Percentiles rank a stretch among this genome's conserved stretches.
These are phyloP conservation scores for Balamuthia mandrillaris DNA, from an alignment of 208 protist species.

Conservation along the genomic window DNA sequence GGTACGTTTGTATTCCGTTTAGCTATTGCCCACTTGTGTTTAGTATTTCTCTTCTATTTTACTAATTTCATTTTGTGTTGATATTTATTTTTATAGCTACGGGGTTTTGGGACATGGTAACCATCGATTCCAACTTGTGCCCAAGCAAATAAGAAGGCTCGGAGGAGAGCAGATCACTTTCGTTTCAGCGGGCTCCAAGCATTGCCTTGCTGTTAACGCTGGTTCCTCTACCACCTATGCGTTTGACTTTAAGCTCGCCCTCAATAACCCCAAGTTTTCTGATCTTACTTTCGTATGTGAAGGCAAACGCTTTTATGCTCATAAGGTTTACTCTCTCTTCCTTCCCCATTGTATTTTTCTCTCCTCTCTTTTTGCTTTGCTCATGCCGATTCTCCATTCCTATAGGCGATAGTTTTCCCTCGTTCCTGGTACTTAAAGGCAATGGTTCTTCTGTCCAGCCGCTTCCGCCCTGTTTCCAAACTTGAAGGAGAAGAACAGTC, in stretches of 20 bases:
- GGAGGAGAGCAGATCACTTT: background rate
- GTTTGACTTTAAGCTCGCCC: constrained; percentile 33
- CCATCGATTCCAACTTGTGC: constrained; percentile 27
- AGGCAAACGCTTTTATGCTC: background rate
- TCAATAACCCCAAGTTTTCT: background rate
- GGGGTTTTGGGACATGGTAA: constrained; percentile 18
- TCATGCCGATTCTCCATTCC: no score
- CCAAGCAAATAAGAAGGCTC: constrained; percentile 12
- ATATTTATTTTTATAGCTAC: no score
- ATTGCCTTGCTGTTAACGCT: constrained; percentile 2
- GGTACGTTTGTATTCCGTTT: no score
- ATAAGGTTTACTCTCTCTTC: no score
- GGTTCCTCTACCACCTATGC: background rate
- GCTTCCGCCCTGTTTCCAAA: background rate
- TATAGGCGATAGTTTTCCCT: constrained; percentile 11
- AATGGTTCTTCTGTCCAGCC: background rate
- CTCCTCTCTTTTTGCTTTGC: no score
- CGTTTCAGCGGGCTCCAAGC: background rate
- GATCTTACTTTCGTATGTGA: background rate
- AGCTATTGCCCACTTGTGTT: no score
- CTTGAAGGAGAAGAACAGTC: background rate
- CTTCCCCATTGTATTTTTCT: no score
- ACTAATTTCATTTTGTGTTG: no score
- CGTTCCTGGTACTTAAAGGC: background rate
- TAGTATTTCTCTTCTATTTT: no score